phyloP scores from a whole-genome alignment of 768 basidiomycete species.

The Dioszegia aurantiaca region DNA sequence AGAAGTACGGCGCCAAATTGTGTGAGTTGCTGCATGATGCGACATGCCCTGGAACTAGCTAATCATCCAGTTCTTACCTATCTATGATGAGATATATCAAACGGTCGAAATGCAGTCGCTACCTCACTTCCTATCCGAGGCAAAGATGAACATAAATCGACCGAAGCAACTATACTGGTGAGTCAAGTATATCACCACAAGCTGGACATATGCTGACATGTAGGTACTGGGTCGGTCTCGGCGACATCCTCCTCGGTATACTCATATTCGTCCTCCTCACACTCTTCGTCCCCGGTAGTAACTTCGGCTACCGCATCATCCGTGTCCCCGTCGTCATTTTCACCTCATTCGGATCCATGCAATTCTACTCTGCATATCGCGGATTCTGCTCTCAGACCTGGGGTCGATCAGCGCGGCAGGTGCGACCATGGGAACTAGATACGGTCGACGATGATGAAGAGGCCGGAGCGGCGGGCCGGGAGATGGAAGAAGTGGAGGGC shows the following conservation, averaged over 20 bases:
- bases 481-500: slow-evolving; percentile 12
- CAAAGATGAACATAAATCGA: slow-evolving; percentile 40
- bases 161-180: slow-evolving; percentile 48
- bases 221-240: slow-evolving; percentile 42
- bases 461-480: neutral
- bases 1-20: slow-evolving; percentile 44
- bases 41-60: neutral
- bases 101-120: slow-evolving; percentile 40
- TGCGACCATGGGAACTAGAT: slow-evolving; percentile 48
- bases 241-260: slow-evolving; percentile 32
- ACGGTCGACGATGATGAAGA: slow-evolving; percentile 26
- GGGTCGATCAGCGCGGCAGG: slow-evolving; percentile 35
- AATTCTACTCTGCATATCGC: slow-evolving; percentile 39
- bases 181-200: neutral
- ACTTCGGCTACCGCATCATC: slow-evolving; percentile 31
- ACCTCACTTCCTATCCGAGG: slow-evolving; percentile 38
- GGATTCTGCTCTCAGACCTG: slow-evolving; percentile 47
- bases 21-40: slow-evolving; percentile 26
- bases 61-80: slow-evolving; percentile 33
- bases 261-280: slow-evolving; percentile 36
- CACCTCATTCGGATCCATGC: slow-evolving; percentile 38
- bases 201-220: neutral
- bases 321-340: slow-evolving; percentile 39
- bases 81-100: slow-evolving; percentile 46
- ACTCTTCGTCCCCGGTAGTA: slow-evolving; percentile 24